phyloP scores from a whole-genome alignment of 257 asterid genomes.

The Nicotiana noctiflora region DNA sequence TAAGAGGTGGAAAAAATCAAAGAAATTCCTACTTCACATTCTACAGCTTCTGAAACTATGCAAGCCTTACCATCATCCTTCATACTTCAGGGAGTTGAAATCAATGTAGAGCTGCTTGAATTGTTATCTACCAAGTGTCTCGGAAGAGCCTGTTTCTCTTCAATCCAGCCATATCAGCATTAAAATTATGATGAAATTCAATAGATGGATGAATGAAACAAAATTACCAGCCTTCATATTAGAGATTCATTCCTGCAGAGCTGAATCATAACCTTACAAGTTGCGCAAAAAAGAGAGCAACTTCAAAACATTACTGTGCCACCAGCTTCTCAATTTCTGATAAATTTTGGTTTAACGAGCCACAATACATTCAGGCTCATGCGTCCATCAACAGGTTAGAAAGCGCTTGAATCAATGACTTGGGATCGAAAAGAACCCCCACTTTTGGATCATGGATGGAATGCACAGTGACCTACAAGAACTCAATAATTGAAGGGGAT shows the following conservation, averaged over 20 bases:
- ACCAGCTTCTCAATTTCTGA: not conserved
- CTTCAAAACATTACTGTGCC: not conserved
- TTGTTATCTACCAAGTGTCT: not conserved
- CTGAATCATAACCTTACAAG: not conserved
- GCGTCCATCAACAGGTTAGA: constrained; percentile 37
- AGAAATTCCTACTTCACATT: not conserved
- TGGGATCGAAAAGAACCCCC: constrained; percentile 66
- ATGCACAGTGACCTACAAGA: constrained; percentile 70
- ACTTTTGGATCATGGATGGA: constrained; percentile 52
- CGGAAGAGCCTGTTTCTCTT: not conserved
- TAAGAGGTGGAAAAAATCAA: not conserved
- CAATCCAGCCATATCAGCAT: not conserved
- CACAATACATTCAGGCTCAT: constrained; percentile 8
- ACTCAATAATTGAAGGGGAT: not conserved
- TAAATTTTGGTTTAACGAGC: constrained; percentile 8
- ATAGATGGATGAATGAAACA: not conserved
- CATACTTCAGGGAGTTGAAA: not conserved
- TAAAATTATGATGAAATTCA: not conserved
- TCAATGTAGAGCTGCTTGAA: not conserved
- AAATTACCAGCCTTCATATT: not conserved
- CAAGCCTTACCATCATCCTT: not conserved
- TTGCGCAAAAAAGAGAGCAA: not conserved
- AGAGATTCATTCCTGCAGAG: not conserved
- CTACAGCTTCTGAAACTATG: not conserved
- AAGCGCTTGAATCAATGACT: constrained; percentile 61